Percentiles rank a stretch among this genome's conserved stretches.
phyloP scores from a whole-genome alignment of 345 rosid genomes.

The Trapa bicornis region DNA sequence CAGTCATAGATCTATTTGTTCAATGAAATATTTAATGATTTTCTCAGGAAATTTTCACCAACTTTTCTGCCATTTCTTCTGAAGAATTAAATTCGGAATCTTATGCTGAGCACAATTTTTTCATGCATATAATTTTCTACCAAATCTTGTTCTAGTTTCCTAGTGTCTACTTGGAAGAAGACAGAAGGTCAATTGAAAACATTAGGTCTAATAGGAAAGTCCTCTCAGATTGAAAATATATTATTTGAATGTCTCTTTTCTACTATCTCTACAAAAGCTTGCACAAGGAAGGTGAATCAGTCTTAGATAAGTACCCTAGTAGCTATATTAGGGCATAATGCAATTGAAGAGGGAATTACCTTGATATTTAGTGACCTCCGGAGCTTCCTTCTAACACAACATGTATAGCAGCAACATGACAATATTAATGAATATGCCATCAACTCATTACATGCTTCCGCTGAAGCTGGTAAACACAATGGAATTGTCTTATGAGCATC shows the following conservation, averaged over 20 bases:
- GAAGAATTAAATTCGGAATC: too few species aligned
- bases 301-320: background rate
- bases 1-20: too few species aligned
- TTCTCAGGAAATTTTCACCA: too few species aligned
- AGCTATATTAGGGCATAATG: background rate
- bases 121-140: background rate
- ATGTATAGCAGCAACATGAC: slow-evolving; percentile 97
- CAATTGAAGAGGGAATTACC: slow-evolving; percentile 30
- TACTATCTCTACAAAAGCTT: background rate
- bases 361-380: slow-evolving; percentile 65
- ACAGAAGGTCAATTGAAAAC: background rate
- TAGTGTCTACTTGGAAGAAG: background rate
- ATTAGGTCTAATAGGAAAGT: background rate
- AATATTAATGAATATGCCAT: slow-evolving; percentile 86
- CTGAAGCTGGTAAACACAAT: slow-evolving; percentile 50
- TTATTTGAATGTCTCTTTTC: background rate
- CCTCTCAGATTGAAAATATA: background rate
- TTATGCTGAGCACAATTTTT: background rate
- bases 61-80: too few species aligned
- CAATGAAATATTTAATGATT: too few species aligned
- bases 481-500: slow-evolving; percentile 12
- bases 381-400: slow-evolving; percentile 87
- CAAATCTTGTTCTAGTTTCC: background rate
- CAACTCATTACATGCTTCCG: slow-evolving; percentile 87
- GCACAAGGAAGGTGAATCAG: background rate